phyloP scores from a whole-genome alignment of 495 filamentous ascomycete species.

The Ramalina intermedia region DNA sequence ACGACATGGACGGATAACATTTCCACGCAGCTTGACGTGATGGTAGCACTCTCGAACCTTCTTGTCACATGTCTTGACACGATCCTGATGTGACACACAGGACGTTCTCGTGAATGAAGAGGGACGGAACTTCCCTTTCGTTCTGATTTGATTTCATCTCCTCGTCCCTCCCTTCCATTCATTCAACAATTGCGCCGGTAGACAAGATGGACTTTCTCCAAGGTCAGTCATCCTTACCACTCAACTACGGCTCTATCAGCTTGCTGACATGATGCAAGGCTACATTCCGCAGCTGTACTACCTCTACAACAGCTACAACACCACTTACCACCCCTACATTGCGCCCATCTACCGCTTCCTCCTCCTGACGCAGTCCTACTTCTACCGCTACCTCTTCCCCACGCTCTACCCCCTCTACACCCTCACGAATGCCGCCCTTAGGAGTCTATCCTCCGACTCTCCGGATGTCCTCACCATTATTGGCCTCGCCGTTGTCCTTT shows the following conservation, averaged over 20 bases:
- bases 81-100: no score
- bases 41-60: no score
- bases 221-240: neutral
- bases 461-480: constrained; percentile 49
- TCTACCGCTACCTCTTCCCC: constrained; percentile 26
- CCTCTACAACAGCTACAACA: constrained; percentile 23
- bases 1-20: no score
- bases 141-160: no score
- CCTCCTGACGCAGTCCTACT: constrained; percentile 19
- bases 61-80: no score
- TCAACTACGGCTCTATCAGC: neutral
- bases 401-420: constrained; percentile 28
- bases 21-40: no score
- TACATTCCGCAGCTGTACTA: constrained; percentile 26
- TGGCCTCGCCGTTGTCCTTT: constrained; percentile 36
- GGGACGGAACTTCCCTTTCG: no score
- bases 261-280: constrained; percentile 13
- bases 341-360: constrained; percentile 20
- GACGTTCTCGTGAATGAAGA: no score
- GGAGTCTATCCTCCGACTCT: constrained; percentile 35
- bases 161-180: no score
- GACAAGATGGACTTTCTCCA: constrained; percentile 10
- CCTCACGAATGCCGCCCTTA: constrained; percentile 19
- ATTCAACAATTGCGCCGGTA: no score
- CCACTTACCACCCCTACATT: constrained; percentile 22